Evolutionary conservation across 2,329 filamentous ascomycete species (phyloP), one percentile per base, ranked within the genome.

Genomic region (Colletotrichum tofieldiae): DNA sequence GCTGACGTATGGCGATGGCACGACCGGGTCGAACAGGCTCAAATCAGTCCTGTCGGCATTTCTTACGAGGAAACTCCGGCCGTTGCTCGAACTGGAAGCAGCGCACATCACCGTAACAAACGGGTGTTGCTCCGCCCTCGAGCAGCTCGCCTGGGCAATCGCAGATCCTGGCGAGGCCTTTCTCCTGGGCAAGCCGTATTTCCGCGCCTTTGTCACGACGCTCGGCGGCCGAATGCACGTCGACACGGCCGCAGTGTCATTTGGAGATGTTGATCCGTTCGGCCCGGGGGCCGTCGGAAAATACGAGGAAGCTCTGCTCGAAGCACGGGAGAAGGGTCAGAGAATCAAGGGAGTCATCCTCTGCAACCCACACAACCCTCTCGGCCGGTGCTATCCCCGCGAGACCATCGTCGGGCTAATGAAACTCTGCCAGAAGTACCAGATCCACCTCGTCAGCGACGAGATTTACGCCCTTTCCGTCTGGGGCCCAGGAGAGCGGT

Each of bases 391-490:
- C 75, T 88, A 88, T 71, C 78, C 84, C 1, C 78, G 78, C 20
- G 77, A 81, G 5, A 83, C 82, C 0, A 75, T 89, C 3, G 70
- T 85, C 0, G 79, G 78, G 9, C 77, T 87, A 26, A 84, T 90
- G 82, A 75, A 76, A 2, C 82, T 90, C 66, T 90, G 88, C 74
- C 79, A 87, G 65, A 82, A 81, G 51, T 81, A 89, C 72, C 74
- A 78, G 3, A 79, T 91, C 6, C 88, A 91, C 72, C 79, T 90
- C 58, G 83, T 91, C 75, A 86, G 85, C 73, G 89, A 91, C 76
- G 89, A 91, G 75, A 86, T 91, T 49, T 91, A 90, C 75, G 89
- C 85, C 16, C 80, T 86, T 47, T 88, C 86, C 1, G 81, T 86
- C 0, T 90, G 35, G 35, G 54, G 29, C 0, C 73, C 20, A 1